Base-by-base conservation (phyloP, 1,139 yeast genomes). In the Debaryomyces sp. region DNA sequence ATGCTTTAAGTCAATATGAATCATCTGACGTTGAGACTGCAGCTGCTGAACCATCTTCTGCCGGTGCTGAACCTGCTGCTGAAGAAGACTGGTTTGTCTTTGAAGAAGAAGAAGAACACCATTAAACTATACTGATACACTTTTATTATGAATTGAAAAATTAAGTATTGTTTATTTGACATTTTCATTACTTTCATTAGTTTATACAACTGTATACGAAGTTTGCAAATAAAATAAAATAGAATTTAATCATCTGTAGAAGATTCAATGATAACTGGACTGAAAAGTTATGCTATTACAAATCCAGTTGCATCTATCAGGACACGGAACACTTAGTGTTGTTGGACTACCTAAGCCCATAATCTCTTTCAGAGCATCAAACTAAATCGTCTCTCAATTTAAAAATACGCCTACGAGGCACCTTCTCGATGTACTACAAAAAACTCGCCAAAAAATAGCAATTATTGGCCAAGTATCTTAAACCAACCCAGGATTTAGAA, bases 11-110 rank as follows among this genome's bases (percentile, higher is more conserved):
- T 55, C 84, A 81, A 54, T 92, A 92, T 77, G 94, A 87, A 67
- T 57, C 83, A 47, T 77, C 86, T 51, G 80, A 82, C 53, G 97
- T 91, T 56, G 96, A 89, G 68, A 87, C 88, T 57, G 76, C 72
- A 56, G 60, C 73, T 47, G 67, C 63, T 54, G 69, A 71, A 42
- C 64, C 75, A 49, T 60, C 74, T 40, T 64, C 75, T 44, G 62
- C 73, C n/a, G n/a, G n/a, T 45, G 71, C 75, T 56, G 72, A 75
- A 42, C 73, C 77, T 53, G 73, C 77, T 53, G 75, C 77, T 13
- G 80, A 80, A 61, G 96, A 87, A 71, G 92, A 88, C 76, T 86
- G 91, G 91, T 82, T 86, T 61, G 92, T 86, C 52, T 85, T 85
- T 73, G 94, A 81, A 74, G 92, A 86, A 75, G 88, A 84, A 55